These are phyloP conservation scores for Zygosaccharomyces pseudorouxii DNA, from an alignment of 805 yeast species.

Conservation along the genomic window DNA sequence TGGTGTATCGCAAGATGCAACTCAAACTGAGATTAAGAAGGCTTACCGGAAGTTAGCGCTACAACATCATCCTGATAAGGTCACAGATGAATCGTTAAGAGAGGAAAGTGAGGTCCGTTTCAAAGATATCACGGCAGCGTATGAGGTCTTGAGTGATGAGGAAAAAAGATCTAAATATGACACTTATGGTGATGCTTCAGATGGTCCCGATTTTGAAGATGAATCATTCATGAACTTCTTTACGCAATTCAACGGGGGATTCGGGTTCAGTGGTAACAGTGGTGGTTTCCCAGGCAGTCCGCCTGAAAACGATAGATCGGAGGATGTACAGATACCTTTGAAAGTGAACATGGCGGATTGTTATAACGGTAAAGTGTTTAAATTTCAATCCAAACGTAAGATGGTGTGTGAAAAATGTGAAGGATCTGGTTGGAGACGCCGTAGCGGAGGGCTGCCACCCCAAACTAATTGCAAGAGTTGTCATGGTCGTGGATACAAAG, in stretches of 20 bases:
- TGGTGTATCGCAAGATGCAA: slow-evolving; percentile 63
- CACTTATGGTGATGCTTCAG: slow-evolving; percentile 42
- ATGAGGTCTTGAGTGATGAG: slow-evolving; percentile 75
- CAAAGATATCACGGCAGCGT: slow-evolving; percentile 82
- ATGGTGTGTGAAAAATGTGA: slow-evolving; percentile 66
- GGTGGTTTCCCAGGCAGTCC: not conserved
- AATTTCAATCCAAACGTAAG: slow-evolving; percentile 66
- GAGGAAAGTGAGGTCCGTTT: slow-evolving; percentile 71
- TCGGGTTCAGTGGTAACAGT: not conserved
- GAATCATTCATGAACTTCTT: slow-evolving; percentile 77
- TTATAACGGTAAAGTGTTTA: slow-evolving; percentile 75
- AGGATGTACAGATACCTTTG: slow-evolving; percentile 54
- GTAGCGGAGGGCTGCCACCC: slow-evolving; percentile 38
- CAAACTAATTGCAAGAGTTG: slow-evolving; percentile 58
- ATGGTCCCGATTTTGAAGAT: slow-evolving; percentile 51
- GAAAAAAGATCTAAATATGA: slow-evolving; percentile 56
- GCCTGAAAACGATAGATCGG: slow-evolving; percentile 7
- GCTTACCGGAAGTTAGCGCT: slow-evolving; percentile 85
- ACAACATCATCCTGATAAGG: slow-evolving; percentile 86
- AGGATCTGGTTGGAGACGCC: slow-evolving; percentile 65
- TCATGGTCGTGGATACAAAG: slow-evolving; percentile 62
- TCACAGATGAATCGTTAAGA: slow-evolving; percentile 54
- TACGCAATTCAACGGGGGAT: slow-evolving; percentile 12
- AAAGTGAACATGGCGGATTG: slow-evolving; percentile 67
- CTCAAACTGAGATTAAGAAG: slow-evolving; percentile 66